Evolutionary conservation across 2,329 filamentous ascomycete species (phyloP), one percentile per base, ranked within the genome.

Genomic region (Colletotrichum graminicola): DNA sequence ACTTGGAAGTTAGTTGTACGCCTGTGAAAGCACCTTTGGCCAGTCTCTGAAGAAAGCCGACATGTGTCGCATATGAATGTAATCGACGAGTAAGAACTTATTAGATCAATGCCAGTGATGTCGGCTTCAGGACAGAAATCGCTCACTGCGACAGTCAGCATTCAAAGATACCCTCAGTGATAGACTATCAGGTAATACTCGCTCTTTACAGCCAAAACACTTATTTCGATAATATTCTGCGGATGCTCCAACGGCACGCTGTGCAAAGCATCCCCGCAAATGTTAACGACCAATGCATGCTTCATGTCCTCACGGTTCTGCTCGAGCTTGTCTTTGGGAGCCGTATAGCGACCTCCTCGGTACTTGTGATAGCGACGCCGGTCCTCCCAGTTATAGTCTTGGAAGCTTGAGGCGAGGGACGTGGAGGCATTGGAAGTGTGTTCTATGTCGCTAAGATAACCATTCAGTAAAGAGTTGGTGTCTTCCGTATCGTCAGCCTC

Each of bases 331-430:
- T 11, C 43, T 69, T 85, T 84, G 29, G 81, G 81, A 62, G 81
- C 79, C 39, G 78, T 76, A 41, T 81, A 82, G 1, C 78, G 74
- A 8, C 82, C 82, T 63, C 83, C 77, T 45, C 80, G 77, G 63
- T 80, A 84, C 66, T 78, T 81, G 73, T 84, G 82, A 43, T 83
- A 84, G 54, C 82, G 78, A 43, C 82, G 77, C 10, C 80, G 81
- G 49, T 84, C 84, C 74, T 84, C 81, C 67, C 82, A 84, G 6
- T 78, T 76, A 71, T 82, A 83, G 70, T 83, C 77, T 74, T 78
- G 80, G 43, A 83, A 76, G 66, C 79, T 82, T 5, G 78, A 79
- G 12, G 76, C 73, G 34, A 81, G 73, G 12, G 79, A 81, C 1
- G 76, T 78, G 8, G 77, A 78, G 16, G 73, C 75, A 14, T 55